phyloP scores from a whole-genome alignment of 768 basidiomycete species.

The Sutorius australiensis region DNA sequence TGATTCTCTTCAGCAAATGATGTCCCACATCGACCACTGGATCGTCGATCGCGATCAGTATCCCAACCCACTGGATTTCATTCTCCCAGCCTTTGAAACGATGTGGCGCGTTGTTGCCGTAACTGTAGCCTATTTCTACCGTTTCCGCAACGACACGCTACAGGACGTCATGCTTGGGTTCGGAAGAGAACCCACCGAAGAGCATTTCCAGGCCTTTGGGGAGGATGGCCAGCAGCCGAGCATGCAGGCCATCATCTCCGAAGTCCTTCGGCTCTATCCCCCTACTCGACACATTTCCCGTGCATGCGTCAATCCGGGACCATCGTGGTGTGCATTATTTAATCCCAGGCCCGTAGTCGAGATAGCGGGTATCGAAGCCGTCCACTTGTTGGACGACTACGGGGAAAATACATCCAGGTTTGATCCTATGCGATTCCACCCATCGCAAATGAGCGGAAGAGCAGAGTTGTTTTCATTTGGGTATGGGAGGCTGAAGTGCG shows the following conservation, averaged over 20 bases:
- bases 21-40: conserved; percentile 32
- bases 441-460: conserved; percentile 17
- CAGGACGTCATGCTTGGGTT: conserved; percentile 25
- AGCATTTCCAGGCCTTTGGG: conserved; percentile 13
- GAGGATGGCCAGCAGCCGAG: conserved; percentile 13
- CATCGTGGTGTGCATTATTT: conserved; percentile 13
- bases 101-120: conserved; percentile 61
- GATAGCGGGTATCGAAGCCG: conserved; percentile 21
- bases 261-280: conserved; percentile 29
- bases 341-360: conserved; percentile 8
- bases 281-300: conserved; percentile 26
- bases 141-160: conserved; percentile 20
- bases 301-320: background rate
- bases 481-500: conserved; percentile 33
- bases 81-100: conserved; percentile 61
- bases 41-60: conserved; percentile 29
- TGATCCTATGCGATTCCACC: conserved; percentile 41
- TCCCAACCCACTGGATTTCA: conserved; percentile 45
- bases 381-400: conserved; percentile 19
- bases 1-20: conserved; percentile 31
- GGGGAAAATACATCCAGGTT: conserved; percentile 39
- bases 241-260: conserved; percentile 24
- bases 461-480: conserved; percentile 45
- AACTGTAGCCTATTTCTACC: conserved; percentile 32
- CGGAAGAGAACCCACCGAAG: conserved; percentile 23